These are phyloP conservation scores for Diutina sp. DNA, from an alignment of 1,139 yeast species.

Conservation along the genomic window DNA sequence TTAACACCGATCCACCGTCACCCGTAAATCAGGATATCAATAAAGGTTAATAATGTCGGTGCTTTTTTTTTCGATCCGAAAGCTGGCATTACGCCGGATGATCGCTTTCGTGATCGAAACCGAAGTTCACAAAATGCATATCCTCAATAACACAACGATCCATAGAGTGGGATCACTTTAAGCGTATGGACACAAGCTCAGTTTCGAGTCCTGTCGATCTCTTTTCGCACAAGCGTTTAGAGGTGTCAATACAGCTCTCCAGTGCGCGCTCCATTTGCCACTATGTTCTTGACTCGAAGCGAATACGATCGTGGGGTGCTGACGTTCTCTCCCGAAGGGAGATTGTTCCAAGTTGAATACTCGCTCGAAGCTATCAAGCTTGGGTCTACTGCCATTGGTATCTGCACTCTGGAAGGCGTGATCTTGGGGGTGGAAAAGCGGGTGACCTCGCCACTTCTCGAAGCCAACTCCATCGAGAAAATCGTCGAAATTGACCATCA, in stretches of 20 bases:
- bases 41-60: too few species aligned
- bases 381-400: slow-evolving; percentile 97
- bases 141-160: too few species aligned
- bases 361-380: slow-evolving; percentile 94
- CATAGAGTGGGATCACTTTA: too few species aligned
- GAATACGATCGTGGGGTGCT: slow-evolving; percentile 99
- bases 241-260: not conserved
- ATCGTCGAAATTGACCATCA: slow-evolving; percentile 90
- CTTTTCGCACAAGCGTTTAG: not conserved
- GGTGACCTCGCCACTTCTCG: slow-evolving; percentile 85
- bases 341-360: slow-evolving; percentile 96
- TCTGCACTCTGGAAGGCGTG: slow-evolving; percentile 93
- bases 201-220: not conserved
- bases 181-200: not conserved
- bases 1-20: not conserved
- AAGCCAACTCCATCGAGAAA: slow-evolving; percentile 88
- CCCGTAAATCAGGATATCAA: not conserved
- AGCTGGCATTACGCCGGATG: too few species aligned
- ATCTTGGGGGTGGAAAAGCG: slow-evolving; percentile 94
- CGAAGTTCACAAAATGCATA: too few species aligned
- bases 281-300: slow-evolving; percentile 94
- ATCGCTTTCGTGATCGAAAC: too few species aligned
- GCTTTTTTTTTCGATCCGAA: too few species aligned
- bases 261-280: not conserved
- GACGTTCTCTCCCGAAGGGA: slow-evolving; percentile 97